phyloP scores from a whole-genome alignment of 2,329 filamentous ascomycete species.

The Fusarium poae region DNA sequence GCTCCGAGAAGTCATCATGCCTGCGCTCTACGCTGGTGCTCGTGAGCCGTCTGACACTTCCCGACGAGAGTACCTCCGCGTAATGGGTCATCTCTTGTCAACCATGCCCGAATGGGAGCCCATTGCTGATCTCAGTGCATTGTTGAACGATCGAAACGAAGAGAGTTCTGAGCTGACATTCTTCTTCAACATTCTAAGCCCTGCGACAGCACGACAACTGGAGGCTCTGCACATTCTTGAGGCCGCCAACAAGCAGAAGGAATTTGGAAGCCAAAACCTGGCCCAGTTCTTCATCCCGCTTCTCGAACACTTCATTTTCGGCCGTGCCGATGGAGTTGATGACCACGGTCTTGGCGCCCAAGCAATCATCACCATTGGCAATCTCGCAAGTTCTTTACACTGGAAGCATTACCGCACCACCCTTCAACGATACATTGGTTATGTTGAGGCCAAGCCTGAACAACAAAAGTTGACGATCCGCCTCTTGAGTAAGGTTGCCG shows the following conservation, averaged over 20 bases:
- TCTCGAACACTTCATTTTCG: conserved; percentile 93
- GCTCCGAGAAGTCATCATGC: conserved; percentile 75
- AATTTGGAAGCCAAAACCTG: conserved; percentile 81
- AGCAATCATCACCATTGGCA: conserved; percentile 83
- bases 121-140: conserved; percentile 78
- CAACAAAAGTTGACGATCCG: conserved; percentile 88
- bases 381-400: conserved; percentile 80
- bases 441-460: conserved; percentile 83
- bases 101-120: conserved; percentile 76
- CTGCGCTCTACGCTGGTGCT: conserved; percentile 80
- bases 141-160: conserved; percentile 74
- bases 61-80: conserved; percentile 81
- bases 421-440: conserved; percentile 85
- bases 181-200: conserved; percentile 92
- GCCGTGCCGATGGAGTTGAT: conserved; percentile 77
- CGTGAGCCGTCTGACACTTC: conserved; percentile 86
- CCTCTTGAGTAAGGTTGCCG: conserved; percentile 83
- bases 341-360: conserved; percentile 90
- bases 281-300: conserved; percentile 90
- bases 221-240: conserved; percentile 85
- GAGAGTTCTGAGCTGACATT: conserved; percentile 77
- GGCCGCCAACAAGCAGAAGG: conserved; percentile 71
- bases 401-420: conserved; percentile 92
- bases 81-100: conserved; percentile 83
- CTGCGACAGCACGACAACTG: conserved; percentile 86